phyloP scores from a whole-genome alignment of 768 basidiomycete genomes.

The Coprinopsis sp. region DNA sequence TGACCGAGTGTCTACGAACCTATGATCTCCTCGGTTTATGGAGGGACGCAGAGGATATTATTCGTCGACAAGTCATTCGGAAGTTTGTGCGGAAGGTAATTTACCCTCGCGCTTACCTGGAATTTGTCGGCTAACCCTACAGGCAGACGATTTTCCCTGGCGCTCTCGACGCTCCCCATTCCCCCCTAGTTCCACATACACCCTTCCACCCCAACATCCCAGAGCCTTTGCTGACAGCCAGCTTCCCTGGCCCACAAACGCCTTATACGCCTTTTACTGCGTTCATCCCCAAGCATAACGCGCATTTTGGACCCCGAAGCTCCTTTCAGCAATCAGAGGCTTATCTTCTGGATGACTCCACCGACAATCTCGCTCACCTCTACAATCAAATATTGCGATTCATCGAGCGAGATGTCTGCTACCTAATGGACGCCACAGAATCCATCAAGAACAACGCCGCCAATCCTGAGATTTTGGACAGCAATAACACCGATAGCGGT shows the following conservation, averaged over 20 bases:
- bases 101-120: no score
- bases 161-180: constrained; percentile 62
- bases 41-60: constrained; percentile 84
- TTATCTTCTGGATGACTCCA: constrained; percentile 58
- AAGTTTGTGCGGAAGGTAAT: constrained; percentile 73
- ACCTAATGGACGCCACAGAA: constrained; percentile 76
- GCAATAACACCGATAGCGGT: constrained; percentile 29
- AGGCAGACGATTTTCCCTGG: constrained; percentile 74
- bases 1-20: constrained; percentile 73
- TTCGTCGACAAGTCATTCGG: constrained; percentile 66
- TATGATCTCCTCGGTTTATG: constrained; percentile 80
- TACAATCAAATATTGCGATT: constrained; percentile 83
- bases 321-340: constrained; percentile 32
- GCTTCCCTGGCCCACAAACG: constrained; percentile 35
- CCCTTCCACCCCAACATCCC: constrained; percentile 46
- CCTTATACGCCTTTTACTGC: constrained; percentile 52
- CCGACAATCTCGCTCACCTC: constrained; percentile 66
- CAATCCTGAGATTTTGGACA: constrained; percentile 9
- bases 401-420: constrained; percentile 66
- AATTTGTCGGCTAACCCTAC: no score
- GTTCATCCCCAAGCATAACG: constrained; percentile 47
- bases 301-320: constrained; percentile 39
- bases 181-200: constrained; percentile 74
- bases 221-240: constrained; percentile 21
- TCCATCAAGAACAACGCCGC: constrained; percentile 27